These are phyloP conservation scores for Colletotrichum tropicale DNA, from an alignment of 2,329 filamentous ascomycete species.

Conservation along the genomic window DNA sequence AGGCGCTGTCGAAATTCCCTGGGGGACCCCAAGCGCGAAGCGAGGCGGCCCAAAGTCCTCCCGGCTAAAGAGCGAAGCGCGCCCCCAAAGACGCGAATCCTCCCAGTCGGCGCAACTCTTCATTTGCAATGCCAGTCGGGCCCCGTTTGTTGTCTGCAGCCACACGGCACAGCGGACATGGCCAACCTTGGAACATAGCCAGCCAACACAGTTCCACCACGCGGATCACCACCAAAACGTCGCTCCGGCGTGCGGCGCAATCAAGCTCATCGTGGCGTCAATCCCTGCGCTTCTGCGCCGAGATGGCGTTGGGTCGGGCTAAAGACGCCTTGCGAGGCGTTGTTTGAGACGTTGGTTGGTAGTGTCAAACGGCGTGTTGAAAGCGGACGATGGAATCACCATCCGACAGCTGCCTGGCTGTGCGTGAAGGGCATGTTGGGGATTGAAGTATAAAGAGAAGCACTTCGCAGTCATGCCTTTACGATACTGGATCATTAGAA, in stretches of 20 bases:
- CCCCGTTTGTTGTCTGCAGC: neutral
- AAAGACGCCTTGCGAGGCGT: neutral
- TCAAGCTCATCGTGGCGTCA: neutral
- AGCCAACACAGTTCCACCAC: neutral
- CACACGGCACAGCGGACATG: neutral
- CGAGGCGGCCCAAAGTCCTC: neutral
- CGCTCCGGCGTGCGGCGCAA: neutral
- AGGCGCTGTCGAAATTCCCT: neutral
- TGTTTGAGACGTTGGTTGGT: neutral
- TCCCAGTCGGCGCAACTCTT: neutral
- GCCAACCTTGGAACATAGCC: neutral
- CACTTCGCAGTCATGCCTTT: neutral
- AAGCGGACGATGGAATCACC: neutral
- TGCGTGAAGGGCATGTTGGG: neutral
- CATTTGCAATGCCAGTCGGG: neutral
- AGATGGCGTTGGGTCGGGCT: neutral
- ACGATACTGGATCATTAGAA: rapidly evolving
- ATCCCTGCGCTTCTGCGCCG: neutral
- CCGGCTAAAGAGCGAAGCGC: neutral
- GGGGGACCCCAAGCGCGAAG: neutral
- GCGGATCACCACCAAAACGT: neutral
- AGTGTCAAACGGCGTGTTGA: neutral
- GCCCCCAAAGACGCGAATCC: neutral
- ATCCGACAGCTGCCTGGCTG: neutral
- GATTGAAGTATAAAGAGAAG: rapidly evolving